Evolutionary conservation across 352 stramenopile genomes (phyloP).

Genomic region (Phytophthora tubulina): DNA sequence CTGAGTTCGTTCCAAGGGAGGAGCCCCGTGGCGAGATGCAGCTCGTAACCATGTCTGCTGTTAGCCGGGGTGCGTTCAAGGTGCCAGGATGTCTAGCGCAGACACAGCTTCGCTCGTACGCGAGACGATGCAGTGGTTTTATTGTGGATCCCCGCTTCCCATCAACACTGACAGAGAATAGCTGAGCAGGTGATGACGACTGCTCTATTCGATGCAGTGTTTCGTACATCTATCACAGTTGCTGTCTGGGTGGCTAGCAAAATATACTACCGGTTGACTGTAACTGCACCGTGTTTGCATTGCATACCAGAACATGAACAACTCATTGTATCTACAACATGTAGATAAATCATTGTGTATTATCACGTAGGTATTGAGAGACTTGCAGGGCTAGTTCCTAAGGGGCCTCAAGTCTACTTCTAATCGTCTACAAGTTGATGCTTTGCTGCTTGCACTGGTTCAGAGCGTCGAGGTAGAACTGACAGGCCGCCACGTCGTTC

Average conservation of each 20-base stretch:
- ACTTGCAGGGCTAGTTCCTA: background rate
- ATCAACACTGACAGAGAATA: constrained; percentile 15
- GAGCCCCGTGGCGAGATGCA: background rate
- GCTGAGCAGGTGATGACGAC: background rate
- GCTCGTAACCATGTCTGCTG: constrained; percentile 2
- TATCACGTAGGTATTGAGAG: background rate
- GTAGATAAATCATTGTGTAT: constrained; percentile 35
- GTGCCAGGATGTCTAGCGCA: constrained; percentile 4
- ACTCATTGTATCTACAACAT: background rate
- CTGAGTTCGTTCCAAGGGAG: constrained; percentile 7
- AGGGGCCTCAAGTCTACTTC: background rate
- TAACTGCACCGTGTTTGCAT: background rate
- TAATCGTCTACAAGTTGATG: constrained; percentile 53
- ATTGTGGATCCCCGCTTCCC: constrained; percentile 24
- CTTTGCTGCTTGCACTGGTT: constrained; percentile 88
- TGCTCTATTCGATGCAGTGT: background rate
- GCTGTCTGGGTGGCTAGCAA: too few species aligned
- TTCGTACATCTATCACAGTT: background rate
- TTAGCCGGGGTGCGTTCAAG: background rate
- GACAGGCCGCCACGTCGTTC: constrained; percentile 84
- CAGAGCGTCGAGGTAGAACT: constrained; percentile 87
- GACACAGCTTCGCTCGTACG: constrained; percentile 10
- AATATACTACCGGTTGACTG: constrained; percentile 33
- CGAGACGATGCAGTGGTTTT: constrained; percentile 26
- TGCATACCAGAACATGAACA: background rate